These are phyloP conservation scores for Trichoderma citrinoviride DNA, from an alignment of 2,329 filamentous ascomycete genomes.

Conservation along the genomic window DNA sequence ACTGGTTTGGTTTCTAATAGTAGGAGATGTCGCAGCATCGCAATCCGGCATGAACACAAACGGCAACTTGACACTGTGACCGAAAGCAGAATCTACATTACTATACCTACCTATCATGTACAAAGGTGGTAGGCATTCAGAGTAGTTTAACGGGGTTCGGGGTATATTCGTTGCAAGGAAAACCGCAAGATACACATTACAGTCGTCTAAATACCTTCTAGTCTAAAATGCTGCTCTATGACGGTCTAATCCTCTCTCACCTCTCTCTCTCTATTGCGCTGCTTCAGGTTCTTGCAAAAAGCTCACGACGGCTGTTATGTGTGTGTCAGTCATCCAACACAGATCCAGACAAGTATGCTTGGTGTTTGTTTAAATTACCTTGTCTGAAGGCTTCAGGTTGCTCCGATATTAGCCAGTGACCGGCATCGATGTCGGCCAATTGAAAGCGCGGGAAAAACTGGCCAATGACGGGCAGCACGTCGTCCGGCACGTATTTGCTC, in stretches of 20 bases:
- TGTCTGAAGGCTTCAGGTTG: conserved; percentile 74
- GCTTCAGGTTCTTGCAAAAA: conserved; percentile 9
- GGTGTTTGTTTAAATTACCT: conserved; percentile 46
- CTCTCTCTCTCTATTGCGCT: not conserved
- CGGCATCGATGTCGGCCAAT: conserved; percentile 70
- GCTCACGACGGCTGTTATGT: not conserved
- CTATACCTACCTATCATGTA: too few relatives aligned
- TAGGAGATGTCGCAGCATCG: too few relatives aligned
- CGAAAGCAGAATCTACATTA: too few relatives aligned
- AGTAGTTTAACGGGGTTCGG: too few relatives aligned
- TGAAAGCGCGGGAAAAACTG: conserved; percentile 78
- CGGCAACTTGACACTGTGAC: too few relatives aligned
- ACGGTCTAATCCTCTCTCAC: not conserved
- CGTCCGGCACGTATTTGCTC: conserved; percentile 78
- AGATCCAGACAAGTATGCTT: not conserved
- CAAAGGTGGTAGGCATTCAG: too few relatives aligned
- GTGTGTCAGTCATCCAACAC: not conserved
- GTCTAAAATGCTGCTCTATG: not conserved
- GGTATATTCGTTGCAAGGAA: too few relatives aligned
- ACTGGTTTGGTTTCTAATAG: too few relatives aligned
- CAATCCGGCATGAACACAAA: too few relatives aligned
- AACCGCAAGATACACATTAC: not conserved
- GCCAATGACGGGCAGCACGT: conserved; percentile 74
- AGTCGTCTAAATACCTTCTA: not conserved
- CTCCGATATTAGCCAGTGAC: conserved; percentile 90